Base-by-base conservation (phyloP, 2,329 filamentous ascomycete genomes). In the Penicillium janthinellum region DNA sequence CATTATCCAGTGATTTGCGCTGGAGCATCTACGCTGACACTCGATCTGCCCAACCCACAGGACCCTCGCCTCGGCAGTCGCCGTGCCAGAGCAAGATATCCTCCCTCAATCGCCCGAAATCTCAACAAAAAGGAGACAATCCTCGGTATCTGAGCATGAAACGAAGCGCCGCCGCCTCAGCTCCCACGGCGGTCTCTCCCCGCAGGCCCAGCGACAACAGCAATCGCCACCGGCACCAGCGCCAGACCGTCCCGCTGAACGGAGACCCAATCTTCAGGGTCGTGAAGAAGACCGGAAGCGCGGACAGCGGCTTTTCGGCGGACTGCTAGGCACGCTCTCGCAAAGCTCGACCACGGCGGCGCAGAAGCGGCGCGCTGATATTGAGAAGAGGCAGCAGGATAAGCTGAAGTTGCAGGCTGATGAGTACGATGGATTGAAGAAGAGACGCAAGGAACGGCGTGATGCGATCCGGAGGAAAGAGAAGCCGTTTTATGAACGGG, bases 271-370 rank as follows among this genome's bases (percentile, higher is more conserved):
- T n/a, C 58, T 60, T 28, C 63, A 68, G 60, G 80, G 73, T 54
- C 78, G 81, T 31, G 80, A 87, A 58, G 90, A 96, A 70, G 94
- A 98, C 73, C 91, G 88, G 75, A 92, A 90, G 73, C 89, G 94
- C 39, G 90, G 91, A 22, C 89, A 90, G 75, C 86, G 94, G 55
- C 82, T 98, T 61, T 97, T 97, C 72, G 93, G 94, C 62, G 90
- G 89, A 38, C 79, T 96, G 58, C 81, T 95, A 60, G 90, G 84
- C 73, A 91, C 90, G 39, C 83, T 96, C 61, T 92, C 89, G 75
- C 90, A 94, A 77, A 88, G 84, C 69, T 84, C 83, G 71, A 84
- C 81, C 73, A 79, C 82, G 79, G 65, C 85, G 82, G 80, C 87
- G 63, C 80, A 89, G 77, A 89, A 85, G 77, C 87, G 86, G 68